Evolutionary conservation across 1,284 basidiomycete genomes (phyloP).

Genomic region (Xanthoconium separans): DNA sequence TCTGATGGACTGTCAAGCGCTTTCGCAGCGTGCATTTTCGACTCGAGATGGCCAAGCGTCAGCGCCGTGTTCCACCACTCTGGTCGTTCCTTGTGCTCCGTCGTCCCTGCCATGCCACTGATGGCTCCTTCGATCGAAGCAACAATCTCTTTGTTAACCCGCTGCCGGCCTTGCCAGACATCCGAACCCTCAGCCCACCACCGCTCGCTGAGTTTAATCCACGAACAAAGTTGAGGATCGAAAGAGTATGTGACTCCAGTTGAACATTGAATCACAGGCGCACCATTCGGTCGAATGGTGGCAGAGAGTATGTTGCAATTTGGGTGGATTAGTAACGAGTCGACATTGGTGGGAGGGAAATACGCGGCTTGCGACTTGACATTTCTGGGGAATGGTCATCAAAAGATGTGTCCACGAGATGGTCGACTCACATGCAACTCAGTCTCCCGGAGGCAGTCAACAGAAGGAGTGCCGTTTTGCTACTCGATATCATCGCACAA

Average conservation of each 20-base stretch:
- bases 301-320: conserved; percentile 59
- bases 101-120: conserved; percentile 39
- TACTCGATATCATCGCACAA: conserved; percentile 66
- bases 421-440: conserved; percentile 64
- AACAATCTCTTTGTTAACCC: conserved; percentile 45
- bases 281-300: conserved; percentile 73
- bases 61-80: conserved; percentile 79
- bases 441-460: conserved; percentile 72
- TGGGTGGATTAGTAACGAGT: conserved; percentile 54
- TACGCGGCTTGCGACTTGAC: conserved; percentile 60
- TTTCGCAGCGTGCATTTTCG: conserved; percentile 68
- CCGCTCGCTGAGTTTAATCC: conserved; percentile 71
- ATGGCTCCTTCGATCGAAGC: conserved; percentile 60
- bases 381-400: conserved; percentile 52
- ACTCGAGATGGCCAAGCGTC: conserved; percentile 84
- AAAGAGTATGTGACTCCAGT: conserved; percentile 76
- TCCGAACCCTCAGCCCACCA: conserved; percentile 84
- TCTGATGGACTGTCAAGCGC: conserved; percentile 79
- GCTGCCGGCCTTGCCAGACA: conserved; percentile 72
- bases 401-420: not conserved
- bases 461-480: conserved; percentile 63
- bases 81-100: conserved; percentile 47
- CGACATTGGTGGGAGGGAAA: conserved; percentile 65
- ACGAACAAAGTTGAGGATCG: conserved; percentile 62
- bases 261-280: conserved; percentile 73